These are phyloP conservation scores for Rhodotorula sp. DNA, from an alignment of 1,284 basidiomycete genomes.

Conservation along the genomic window DNA sequence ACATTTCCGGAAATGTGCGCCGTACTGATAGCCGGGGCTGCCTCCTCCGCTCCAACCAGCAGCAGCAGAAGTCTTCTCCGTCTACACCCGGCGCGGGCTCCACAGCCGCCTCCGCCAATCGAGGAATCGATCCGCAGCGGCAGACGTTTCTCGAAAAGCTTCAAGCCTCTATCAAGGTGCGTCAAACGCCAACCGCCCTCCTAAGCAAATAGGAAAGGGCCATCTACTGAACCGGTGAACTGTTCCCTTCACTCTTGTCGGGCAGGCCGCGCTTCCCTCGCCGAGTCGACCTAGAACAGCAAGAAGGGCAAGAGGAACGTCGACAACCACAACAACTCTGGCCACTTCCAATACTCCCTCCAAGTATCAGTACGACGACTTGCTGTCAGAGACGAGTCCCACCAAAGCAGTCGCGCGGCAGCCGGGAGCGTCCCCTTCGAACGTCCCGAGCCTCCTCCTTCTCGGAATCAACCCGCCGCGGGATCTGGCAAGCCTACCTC, in stretches of 20 bases:
- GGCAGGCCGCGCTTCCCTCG: neutral
- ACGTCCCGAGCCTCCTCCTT: too few species aligned
- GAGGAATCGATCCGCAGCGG: neutral
- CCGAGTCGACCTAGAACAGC: neutral
- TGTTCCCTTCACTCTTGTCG: too few species aligned
- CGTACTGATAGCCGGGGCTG: too few species aligned
- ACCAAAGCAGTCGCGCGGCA: neutral
- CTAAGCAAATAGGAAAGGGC: too few species aligned
- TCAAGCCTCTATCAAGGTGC: slow-evolving; percentile 12
- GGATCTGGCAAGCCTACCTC: neutral
- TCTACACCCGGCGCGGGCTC: neutral
- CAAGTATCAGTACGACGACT: neutral
- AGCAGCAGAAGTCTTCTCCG: too few species aligned
- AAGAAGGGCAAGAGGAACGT: neutral
- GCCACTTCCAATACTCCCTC: too few species aligned
- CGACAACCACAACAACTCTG: neutral
- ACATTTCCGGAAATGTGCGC: too few species aligned
- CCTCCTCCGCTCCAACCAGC: too few species aligned
- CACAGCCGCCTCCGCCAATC: neutral
- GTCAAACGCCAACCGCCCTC: too few species aligned
- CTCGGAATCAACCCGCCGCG: too few species aligned
- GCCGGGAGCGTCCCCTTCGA: too few species aligned
- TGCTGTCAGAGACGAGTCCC: neutral
- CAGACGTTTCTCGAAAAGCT: slow-evolving; percentile 23
- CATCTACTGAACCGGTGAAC: neutral